Evolutionary conservation across 768 basidiomycete genomes (phyloP).

Genomic region (Phylloporus arenicola): DNA sequence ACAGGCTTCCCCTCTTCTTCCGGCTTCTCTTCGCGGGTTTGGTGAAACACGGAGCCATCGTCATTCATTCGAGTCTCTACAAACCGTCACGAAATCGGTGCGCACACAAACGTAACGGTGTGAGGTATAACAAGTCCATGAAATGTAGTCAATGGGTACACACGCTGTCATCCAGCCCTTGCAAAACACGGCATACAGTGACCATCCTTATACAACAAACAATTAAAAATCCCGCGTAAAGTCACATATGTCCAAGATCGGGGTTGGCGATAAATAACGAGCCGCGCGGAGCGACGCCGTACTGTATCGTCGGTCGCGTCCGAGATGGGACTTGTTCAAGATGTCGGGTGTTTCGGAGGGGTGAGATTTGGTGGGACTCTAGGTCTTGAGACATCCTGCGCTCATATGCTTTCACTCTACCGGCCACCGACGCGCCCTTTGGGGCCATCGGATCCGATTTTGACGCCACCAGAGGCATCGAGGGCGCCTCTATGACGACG

Average conservation of each 20-base stretch:
- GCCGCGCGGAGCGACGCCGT: constrained; percentile 59
- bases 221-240: constrained; percentile 1
- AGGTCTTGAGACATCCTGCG: constrained; percentile 52
- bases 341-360: constrained; percentile 37
- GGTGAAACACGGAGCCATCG: background rate
- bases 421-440: constrained; percentile 35
- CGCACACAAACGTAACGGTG: background rate
- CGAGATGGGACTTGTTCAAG: constrained; percentile 39
- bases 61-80: background rate
- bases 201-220: background rate
- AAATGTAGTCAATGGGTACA: background rate
- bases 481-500: constrained; percentile 3
- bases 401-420: constrained; percentile 55
- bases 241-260: constrained; percentile 17
- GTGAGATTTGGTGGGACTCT: constrained; percentile 32
- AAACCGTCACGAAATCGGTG: background rate
- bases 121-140: constrained; percentile 2
- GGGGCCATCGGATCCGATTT: background rate
- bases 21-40: background rate
- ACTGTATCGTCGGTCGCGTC: constrained; percentile 42
- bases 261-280: constrained; percentile 75
- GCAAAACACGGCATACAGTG: constrained; percentile 9
- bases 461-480: background rate
- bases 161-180: background rate
- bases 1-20: background rate